Base-by-base conservation (phyloP, 352 stramenopile species). In the Phytophthora vignae region DNA sequence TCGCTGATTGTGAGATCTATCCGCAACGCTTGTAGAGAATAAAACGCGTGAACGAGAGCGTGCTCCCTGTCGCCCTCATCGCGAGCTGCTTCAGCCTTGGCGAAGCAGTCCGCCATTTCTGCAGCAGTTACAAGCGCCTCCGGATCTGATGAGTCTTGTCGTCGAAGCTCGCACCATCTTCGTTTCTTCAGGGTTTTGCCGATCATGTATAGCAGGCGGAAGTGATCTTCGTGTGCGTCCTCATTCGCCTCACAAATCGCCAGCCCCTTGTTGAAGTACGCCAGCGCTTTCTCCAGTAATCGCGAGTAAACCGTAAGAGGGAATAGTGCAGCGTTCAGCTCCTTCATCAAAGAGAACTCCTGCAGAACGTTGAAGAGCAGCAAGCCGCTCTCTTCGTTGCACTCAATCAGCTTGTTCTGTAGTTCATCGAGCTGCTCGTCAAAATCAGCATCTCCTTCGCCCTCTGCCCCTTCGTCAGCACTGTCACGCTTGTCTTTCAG, bases 41-140 rank as follows among this genome's bases (percentile, higher is more conserved):
- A 92, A 71, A 94, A 94, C 0, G 85, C 88, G 55, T 96, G 88
- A 8, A 93, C 81, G 14, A 96, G 82, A 21, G 83, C 83, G 59
- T 92, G 79, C 31, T 92, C 84, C 71, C 87, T 82, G 44, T 92
- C 85, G 7, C 84, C 86, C 15, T 90, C 68, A 66, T 84, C 76
- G 33, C 84, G 86, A 31, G 77, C 73, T 40, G 77, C 73, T 46
- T 96, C 87, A 0, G 88, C 88, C 29, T 69, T 82, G 3, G 74
- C 65, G 67, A 93, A 96, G 22, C 67, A 85, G 5, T 74, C 66
- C 15, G 90, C 67, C 42, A 91, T 87, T 52, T 77, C 71, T 10
- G 56, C 54, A 17, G 71, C 63, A 21, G 62, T 76, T 31, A 21
- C 31, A 11, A 81, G 21, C 3, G 60, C 67, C 38, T 82, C 69